Evolutionary conservation across 2,329 filamentous ascomycete genomes (phyloP).

Genomic region (Claviceps purpurea): DNA sequence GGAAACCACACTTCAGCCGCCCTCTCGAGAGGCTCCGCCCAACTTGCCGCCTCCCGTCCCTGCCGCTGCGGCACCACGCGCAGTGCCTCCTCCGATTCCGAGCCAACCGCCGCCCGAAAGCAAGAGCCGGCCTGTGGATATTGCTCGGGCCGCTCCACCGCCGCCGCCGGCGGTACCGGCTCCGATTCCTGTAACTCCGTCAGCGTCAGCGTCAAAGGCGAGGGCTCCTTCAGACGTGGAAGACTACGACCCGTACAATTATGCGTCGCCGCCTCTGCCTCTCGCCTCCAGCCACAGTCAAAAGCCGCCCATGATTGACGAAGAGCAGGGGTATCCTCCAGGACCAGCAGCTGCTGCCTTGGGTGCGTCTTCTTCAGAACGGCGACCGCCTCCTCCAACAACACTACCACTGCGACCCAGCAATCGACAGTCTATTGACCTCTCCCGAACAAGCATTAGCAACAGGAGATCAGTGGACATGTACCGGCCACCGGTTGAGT

Average conservation of each 20-base stretch:
- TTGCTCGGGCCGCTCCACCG: slow-evolving; percentile 56
- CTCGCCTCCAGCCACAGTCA: slow-evolving; percentile 17
- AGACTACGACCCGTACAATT: slow-evolving; percentile 57
- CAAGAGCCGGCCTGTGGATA: slow-evolving; percentile 53
- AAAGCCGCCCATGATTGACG: slow-evolving; percentile 28
- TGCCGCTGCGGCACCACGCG: slow-evolving; percentile 39
- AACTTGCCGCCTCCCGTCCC: slow-evolving; percentile 43
- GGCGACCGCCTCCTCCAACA: slow-evolving; percentile 30
- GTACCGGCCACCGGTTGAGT: slow-evolving; percentile 58
- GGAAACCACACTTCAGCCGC: slow-evolving; percentile 49
- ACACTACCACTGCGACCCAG: slow-evolving; percentile 12
- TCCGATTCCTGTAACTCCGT: slow-evolving; percentile 10
- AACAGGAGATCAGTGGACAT: slow-evolving; percentile 58
- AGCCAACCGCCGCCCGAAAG: slow-evolving; percentile 41
- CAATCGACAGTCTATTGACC: slow-evolving; percentile 21
- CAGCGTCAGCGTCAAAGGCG: neutral
- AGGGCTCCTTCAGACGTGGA: slow-evolving; percentile 34
- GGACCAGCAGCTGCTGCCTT: slow-evolving; percentile 30
- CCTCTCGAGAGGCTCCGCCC: slow-evolving; percentile 30
- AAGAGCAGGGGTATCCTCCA: slow-evolving; percentile 29
- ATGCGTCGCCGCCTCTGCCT: slow-evolving; percentile 23
- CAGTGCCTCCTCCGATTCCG: slow-evolving; percentile 52
- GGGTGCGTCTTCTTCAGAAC: slow-evolving; percentile 23
- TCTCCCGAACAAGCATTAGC: slow-evolving; percentile 25
- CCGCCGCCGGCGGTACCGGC: slow-evolving; percentile 28